A percentile compares a stretch with the other conserved stretches of the same genome.
These are phyloP conservation scores for Setaria viridis DNA, from an alignment of 202 grass and related monocot genomes.

Conservation along the genomic window DNA sequence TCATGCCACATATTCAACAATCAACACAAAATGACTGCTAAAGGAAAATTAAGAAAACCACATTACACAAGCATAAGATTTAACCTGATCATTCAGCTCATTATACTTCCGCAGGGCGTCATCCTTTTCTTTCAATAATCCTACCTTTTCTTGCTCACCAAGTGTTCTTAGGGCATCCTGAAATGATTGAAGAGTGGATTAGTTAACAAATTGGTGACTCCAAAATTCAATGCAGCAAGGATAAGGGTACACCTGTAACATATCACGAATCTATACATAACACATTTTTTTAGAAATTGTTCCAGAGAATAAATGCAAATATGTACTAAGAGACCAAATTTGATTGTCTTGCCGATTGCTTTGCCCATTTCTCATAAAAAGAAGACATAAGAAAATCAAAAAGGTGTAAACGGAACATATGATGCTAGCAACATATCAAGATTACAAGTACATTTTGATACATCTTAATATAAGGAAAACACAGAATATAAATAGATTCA, in stretches of 20 bases:
- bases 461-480: neutral
- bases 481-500: neutral
- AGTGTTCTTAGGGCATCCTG: conserved; percentile 76
- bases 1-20: neutral
- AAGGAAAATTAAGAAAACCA: conserved; percentile 19
- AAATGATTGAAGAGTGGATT: conserved; percentile 31
- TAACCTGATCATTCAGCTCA: conserved; percentile 95
- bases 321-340: neutral
- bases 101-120: conserved; percentile 78
- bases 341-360: neutral
- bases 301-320: neutral
- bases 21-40: neutral
- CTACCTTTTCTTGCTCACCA: conserved; percentile 79
- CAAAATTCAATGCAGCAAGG: neutral
- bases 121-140: conserved; percentile 67
- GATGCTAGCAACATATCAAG: neutral
- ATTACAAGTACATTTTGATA: neutral
- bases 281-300: neutral
- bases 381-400: neutral
- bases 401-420: neutral
- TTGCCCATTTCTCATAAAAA: neutral
- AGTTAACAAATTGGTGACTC: conserved; percentile 23
- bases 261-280: neutral
- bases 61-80: neutral
- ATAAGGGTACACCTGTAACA: neutral